phyloP scores from a whole-genome alignment of 352 stramenopile genomes.

The Lagenidium giganteum region DNA sequence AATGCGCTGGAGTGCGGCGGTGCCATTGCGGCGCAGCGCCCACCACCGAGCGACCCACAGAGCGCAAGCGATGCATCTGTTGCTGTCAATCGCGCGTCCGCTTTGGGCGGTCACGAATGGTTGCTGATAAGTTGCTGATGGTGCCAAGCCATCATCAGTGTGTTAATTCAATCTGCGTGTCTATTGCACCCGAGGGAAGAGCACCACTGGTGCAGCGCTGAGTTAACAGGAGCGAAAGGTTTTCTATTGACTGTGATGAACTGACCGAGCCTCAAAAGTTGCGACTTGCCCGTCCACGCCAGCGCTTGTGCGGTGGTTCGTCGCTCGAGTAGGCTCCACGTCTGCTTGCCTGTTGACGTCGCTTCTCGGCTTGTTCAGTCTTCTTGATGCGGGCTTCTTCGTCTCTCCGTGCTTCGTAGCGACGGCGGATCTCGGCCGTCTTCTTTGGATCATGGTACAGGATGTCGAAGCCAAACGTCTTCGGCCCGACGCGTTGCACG shows the following conservation, averaged over 20 bases:
- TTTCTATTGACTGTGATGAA: neutral
- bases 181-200: too few species aligned
- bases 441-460: slow-evolving; percentile 67
- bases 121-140: too few species aligned
- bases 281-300: slow-evolving; percentile 37
- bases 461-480: slow-evolving; percentile 64
- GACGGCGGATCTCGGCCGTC: slow-evolving; percentile 47
- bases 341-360: slow-evolving; percentile 20
- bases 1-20: too few species aligned
- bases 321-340: slow-evolving; percentile 19
- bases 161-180: too few species aligned
- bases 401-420: slow-evolving; percentile 59
- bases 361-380: slow-evolving; percentile 15
- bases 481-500: slow-evolving; percentile 43
- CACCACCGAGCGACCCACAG: too few species aligned
- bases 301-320: slow-evolving; percentile 54
- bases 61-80: too few species aligned
- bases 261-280: slow-evolving; percentile 26
- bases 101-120: too few species aligned
- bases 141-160: too few species aligned
- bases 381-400: slow-evolving; percentile 56
- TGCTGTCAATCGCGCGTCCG: too few species aligned
- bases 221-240: slow-evolving; percentile 1
- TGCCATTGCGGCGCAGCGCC: too few species aligned
- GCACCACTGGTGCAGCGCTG: too few species aligned